Conservation (phyloP, 1,139 yeast species). For the Geotrichum bryndzae region DNA sequence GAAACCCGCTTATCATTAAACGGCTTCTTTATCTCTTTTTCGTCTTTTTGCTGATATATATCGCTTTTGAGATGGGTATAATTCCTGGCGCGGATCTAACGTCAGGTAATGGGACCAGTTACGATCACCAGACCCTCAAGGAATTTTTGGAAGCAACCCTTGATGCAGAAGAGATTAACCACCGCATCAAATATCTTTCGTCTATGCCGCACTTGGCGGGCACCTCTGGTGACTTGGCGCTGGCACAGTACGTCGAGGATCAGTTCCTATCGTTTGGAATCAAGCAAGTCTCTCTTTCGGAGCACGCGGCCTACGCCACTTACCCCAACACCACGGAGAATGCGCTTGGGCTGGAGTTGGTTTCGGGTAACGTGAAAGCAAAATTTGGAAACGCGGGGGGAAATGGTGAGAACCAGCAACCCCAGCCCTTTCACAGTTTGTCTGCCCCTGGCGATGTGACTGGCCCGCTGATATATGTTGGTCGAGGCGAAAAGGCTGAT, state of each 20-base stretch:
- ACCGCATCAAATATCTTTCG: slow-evolving; percentile 67
- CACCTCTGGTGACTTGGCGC: slow-evolving; percentile 70
- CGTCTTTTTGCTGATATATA: slow-evolving; percentile 52
- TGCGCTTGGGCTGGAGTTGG: slow-evolving; percentile 25
- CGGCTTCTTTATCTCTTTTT: slow-evolving; percentile 65
- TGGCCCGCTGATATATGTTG: slow-evolving; percentile 52
- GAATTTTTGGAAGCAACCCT: slow-evolving; percentile 47
- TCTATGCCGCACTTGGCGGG: slow-evolving; percentile 87
- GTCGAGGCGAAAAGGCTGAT: slow-evolving; percentile 61
- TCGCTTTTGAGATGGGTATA: slow-evolving; percentile 52
- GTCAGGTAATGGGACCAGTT: slow-evolving; percentile 49
- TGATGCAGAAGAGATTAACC: slow-evolving; percentile 55
- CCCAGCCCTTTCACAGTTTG: slow-evolving; percentile 59
- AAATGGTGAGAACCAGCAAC: slow-evolving; percentile 27
- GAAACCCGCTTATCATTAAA: slow-evolving; percentile 81
- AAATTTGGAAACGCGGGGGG: slow-evolving; percentile 23
- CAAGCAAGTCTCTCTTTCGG: slow-evolving; percentile 43
- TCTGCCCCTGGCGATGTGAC: slow-evolving; percentile 53
- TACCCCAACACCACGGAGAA: slow-evolving; percentile 42
- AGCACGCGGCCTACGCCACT: slow-evolving; percentile 52
- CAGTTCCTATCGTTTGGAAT: slow-evolving; percentile 56
- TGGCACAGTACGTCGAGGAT: slow-evolving; percentile 58
- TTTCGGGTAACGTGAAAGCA: not conserved
- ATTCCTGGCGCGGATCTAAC: slow-evolving; percentile 37
- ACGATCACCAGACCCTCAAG: slow-evolving; percentile 49